A percentile compares a stretch with the other conserved stretches of the same genome.
phyloP scores from a whole-genome alignment of 371 early-diverging fungal species.

The Mucor circinelloides region DNA sequence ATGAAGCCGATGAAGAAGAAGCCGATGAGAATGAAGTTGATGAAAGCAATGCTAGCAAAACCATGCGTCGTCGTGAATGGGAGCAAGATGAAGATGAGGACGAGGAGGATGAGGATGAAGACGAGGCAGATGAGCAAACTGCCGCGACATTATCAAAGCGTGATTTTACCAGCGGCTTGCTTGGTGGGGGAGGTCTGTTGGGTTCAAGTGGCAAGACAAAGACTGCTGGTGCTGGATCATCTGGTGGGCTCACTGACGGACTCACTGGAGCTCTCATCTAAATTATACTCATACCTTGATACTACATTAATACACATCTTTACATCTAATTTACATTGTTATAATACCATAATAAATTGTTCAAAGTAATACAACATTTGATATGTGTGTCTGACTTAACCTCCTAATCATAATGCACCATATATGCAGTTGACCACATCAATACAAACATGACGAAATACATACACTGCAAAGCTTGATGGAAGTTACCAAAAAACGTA shows the following conservation, averaged over 20 bases:
- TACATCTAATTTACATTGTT: background rate
- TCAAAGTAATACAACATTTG: background rate
- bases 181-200: background rate
- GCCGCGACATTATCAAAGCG: background rate
- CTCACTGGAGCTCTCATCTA: background rate
- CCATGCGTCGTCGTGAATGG: background rate
- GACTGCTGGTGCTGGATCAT: background rate
- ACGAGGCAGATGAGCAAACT: background rate
- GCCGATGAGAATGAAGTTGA: background rate
- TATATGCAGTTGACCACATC: background rate
- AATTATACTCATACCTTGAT: background rate
- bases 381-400: background rate
- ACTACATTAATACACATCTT: too few relatives aligned
- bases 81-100: background rate
- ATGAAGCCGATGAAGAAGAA: background rate
- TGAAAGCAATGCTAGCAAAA: background rate
- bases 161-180: background rate
- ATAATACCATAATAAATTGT: background rate
- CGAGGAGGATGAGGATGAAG: background rate
- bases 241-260: background rate
- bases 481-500: background rate
- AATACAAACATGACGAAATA: background rate
- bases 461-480: background rate
- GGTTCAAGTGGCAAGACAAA: background rate
- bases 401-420: background rate